Evolutionary conservation across 495 filamentous ascomycete species (phyloP), one percentile per base, ranked within the genome.

Genomic region (Aspergillus hancockii): DNA sequence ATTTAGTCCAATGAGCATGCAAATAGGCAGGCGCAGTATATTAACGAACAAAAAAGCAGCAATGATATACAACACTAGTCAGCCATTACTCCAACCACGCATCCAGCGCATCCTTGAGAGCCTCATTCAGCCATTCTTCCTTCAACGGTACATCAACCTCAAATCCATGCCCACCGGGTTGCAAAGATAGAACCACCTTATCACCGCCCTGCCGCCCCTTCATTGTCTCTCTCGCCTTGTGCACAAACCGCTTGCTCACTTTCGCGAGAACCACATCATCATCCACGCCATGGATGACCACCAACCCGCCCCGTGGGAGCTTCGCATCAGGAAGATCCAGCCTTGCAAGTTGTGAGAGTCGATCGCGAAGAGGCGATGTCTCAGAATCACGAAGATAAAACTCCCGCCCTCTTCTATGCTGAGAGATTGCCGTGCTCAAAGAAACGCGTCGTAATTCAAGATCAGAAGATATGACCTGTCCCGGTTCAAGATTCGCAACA

Each of bases 141-240:
- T 54, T 28, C 16, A 62, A 30, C 6, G 41, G 31, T 14, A 54
- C 25, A 14, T 52, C 34, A 0, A 7, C 34, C 31, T 65, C 65
- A 56, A 67, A 67, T 6, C 65, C 65, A 65, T 67, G 65, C 1
- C 32, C 59, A 4, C 65, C 65, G 18, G 45, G 50, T n/a, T 51
- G 38, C 43, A 61, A 19, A 49, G 49, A 34, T 47, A 67, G 16
- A 28, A 60, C 49, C 4, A 67, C 32, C 38, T 58, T 64, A 43
- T 67, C 61, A 6, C 45, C 58, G 0, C 59, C 59, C 14, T 36
- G 53, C 30, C 54, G 40, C 8, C 57, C 57, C 34, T 55, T 49
- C 47, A 67, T 12, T 12, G 25, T 57, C 13, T 38, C 57, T 16
- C 34, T 53, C 4, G 63, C 65, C 59, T 61, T 65, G 0, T 50